Evolutionary conservation across 2,329 filamentous ascomycete species (phyloP), one percentile per base, ranked within the genome.

Genomic region (Cladophialophora exuberans): DNA sequence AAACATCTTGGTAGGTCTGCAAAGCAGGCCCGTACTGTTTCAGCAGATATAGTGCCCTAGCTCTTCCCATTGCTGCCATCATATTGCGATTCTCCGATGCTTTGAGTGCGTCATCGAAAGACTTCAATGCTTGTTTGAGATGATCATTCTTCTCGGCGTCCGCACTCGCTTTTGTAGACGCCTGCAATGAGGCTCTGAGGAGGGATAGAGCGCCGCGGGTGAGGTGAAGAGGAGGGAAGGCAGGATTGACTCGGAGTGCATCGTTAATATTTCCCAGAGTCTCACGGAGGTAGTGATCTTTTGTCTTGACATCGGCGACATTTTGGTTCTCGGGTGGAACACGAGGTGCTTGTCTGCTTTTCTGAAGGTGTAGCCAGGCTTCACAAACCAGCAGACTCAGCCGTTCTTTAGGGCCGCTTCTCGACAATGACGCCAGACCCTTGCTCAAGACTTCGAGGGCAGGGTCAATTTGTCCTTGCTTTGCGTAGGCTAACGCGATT

Each of bases 401-500:
- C 70, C 89, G 89, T 75, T 97, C 92, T 63, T 92, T 88, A 36
- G 86, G 83, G 60, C 84, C 87, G 30, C 79, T 81, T 65, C 84
- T 85, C 52, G 79, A 81, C 66, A 90, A 84, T 64, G 88, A 89
- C 57, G 82, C 81, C 64, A 90, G 79, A 44, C 89, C 90, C 66
- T 89, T 88, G 45, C 86, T 84, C 63, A 88, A 72, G 51, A 88
- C 84, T 59, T 87, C 84, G 57, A 88, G 82, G 47, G 84, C 85
- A 75, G 94, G 89, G 69, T 97, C 92, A 59, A 94, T 84, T 75
- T 96, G 96, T 69, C 87, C 86, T 75, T 96, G 90, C 76, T 97
- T 99, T 35, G 94, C 93, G 69, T 99, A 99, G 43, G 93, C 93
- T 56, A 97, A 81, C 36, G 95, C 89, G 63, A 97, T 94, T n/a